Conservation (phyloP, 1,139 yeast genomes). For the Geotrichum restrictum region DNA sequence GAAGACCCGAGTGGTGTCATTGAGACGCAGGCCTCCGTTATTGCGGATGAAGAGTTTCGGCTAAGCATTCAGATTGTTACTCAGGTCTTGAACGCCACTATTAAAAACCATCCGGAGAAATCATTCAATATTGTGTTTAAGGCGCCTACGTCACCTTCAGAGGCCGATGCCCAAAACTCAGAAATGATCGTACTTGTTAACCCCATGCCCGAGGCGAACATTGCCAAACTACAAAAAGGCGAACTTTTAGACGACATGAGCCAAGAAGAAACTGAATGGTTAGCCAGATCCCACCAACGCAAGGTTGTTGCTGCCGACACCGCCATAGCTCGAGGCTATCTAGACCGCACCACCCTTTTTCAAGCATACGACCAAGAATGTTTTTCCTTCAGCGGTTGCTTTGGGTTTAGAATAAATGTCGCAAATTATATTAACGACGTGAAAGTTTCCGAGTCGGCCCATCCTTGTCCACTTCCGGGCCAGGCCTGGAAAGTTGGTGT, state of each 20-base stretch:
- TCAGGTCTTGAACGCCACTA: slow-evolving; percentile 46
- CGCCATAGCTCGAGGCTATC: slow-evolving; percentile 19
- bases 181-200: slow-evolving; percentile 34
- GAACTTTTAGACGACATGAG: neutral
- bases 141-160: slow-evolving; percentile 25
- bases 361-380: neutral
- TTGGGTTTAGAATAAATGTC: slow-evolving; percentile 15
- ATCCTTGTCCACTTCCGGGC: slow-evolving; percentile 14
- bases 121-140: slow-evolving; percentile 33
- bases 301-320: neutral
- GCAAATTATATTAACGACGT: slow-evolving; percentile 11
- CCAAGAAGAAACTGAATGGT: neutral
- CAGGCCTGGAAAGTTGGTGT: slow-evolving; percentile 18
- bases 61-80: slow-evolving; percentile 58
- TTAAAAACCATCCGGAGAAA: slow-evolving; percentile 30
- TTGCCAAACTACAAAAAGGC: slow-evolving; percentile 28
- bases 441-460: neutral
- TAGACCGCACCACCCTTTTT: slow-evolving; percentile 41
- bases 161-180: slow-evolving; percentile 3
- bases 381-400: slow-evolving; percentile 3
- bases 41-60: slow-evolving; percentile 73
- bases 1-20: slow-evolving; percentile 17
- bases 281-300: neutral
- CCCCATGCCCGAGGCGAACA: slow-evolving; percentile 34
- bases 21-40: slow-evolving; percentile 42